Percentiles rank a stretch among this genome's conserved stretches.
phyloP scores from a whole-genome alignment of 2,329 filamentous ascomycete species.

The Scedosporium apiospermum region DNA sequence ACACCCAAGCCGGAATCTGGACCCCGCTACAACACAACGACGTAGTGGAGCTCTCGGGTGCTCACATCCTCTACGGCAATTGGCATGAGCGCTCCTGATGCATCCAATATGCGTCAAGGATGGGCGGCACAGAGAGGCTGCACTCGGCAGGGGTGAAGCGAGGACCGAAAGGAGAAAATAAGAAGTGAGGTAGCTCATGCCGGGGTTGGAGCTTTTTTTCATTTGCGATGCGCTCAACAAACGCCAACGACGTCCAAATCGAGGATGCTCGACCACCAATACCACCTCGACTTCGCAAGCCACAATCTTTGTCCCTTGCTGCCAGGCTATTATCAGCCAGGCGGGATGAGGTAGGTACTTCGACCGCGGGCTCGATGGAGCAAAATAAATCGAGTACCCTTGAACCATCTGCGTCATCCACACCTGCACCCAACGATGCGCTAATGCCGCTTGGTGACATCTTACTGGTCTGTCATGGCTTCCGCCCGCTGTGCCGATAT shows the following conservation, averaged over 20 bases:
- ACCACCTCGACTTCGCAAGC: not conserved
- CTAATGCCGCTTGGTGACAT: not conserved
- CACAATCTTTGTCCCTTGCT: not conserved
- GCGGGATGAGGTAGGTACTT: not conserved
- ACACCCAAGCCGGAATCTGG: not conserved
- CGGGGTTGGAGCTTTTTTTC: not conserved
- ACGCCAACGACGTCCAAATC: not conserved
- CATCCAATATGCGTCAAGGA: not conserved
- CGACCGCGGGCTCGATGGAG: not conserved
- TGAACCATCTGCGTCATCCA: not conserved
- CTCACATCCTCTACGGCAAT: not conserved
- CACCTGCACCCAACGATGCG: not conserved
- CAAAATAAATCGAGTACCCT: not conserved
- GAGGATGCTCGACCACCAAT: not conserved
- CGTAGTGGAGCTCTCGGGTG: not conserved
- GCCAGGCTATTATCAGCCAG: not conserved
- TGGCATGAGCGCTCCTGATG: not conserved
- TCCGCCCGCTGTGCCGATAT: not conserved
- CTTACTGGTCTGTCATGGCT: not conserved
- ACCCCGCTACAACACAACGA: not conserved
- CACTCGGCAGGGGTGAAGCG: not conserved
- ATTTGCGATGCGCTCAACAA: not conserved
- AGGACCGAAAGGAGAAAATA: not conserved
- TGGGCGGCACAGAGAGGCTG: not conserved
- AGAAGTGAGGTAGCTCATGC: not conserved